Evolutionary conservation across 768 basidiomycete species (phyloP), one percentile per base, ranked within the genome.

Genomic region (Pleurotus citrinopileatus): DNA sequence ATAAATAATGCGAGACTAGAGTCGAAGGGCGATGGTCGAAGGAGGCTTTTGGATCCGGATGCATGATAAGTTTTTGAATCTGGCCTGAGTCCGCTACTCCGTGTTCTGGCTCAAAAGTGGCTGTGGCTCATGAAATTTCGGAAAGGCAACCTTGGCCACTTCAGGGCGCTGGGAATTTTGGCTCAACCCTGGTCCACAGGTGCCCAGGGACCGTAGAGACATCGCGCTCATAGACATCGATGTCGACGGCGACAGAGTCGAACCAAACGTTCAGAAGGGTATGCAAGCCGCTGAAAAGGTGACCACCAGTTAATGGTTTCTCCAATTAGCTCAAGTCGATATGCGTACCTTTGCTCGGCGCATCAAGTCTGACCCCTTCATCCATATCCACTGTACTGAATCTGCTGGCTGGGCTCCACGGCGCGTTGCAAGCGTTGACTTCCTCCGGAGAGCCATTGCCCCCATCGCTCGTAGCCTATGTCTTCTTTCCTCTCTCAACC

Each of bases 401-500:
- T 5, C 76, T 86, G 3, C 75, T 97, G 40, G 68, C 75, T 15
- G 69, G 80, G 20, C 77, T 94, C 25, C 65, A 79, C 52, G 62
- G 65, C 6, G 67, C 70, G 5, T 71, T 94, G 38, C 65, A 65
- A n/a, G 70, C 74, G 4, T 61, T 80, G 22, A 68, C 75, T 8
- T 58, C 70, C 10, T 68, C 72, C 6, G 66, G 67, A 6, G 55
- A 61, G 29, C 48, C 65, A 3, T 75, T 92, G 29, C 74, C 79
- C 1, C 64, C 80, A 0, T 79, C 80, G 13, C 75, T 94, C 44
- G 81, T 92, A 40, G 86, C 88, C 42, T 98, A 98, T 67, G 74
- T 84, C 25, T 91, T 95, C 70, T 89, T 93, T 61, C 96, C 96
- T 2, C 67, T 98, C 36, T 93, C 93, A 2, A 82, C 85, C 25